Percentiles rank a stretch among this genome's conserved stretches.
phyloP scores from a whole-genome alignment of 306 rosid species.

The Trifolium subterraneum region DNA sequence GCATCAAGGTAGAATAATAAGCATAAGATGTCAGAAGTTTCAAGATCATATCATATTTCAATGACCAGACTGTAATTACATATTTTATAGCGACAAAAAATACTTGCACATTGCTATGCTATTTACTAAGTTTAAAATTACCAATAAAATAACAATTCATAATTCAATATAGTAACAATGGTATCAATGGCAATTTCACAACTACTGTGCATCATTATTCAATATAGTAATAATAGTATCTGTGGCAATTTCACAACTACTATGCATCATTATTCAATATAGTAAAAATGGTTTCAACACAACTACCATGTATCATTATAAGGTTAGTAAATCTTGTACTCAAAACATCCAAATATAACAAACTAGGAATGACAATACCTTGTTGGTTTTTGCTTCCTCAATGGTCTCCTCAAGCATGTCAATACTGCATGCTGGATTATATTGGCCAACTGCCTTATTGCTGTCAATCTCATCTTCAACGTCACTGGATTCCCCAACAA shows the following conservation, averaged over 20 bases:
- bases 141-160: neutral
- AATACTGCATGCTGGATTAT: slow-evolving; percentile 54
- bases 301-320: slow-evolving; percentile 19
- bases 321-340: slow-evolving; percentile 13
- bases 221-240: no score
- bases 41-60: slow-evolving; percentile 19
- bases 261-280: neutral
- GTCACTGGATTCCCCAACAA: slow-evolving; percentile 45
- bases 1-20: slow-evolving; percentile 47
- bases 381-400: slow-evolving; percentile 79
- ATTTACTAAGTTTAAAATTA: slow-evolving; percentile 8
- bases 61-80: slow-evolving; percentile 8
- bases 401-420: slow-evolving; percentile 78
- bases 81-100: neutral
- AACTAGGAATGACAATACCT: slow-evolving; percentile 61
- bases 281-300: neutral
- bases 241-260: no score
- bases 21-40: slow-evolving; percentile 25
- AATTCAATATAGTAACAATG: neutral
- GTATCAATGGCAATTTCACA: no score
- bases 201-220: no score
- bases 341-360: slow-evolving; percentile 10
- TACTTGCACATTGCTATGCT: neutral
- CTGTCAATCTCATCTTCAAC: slow-evolving; percentile 47
- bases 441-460: slow-evolving; percentile 39